Base-by-base conservation (phyloP, 495 filamentous ascomycete species). In the Darksidea phi region DNA sequence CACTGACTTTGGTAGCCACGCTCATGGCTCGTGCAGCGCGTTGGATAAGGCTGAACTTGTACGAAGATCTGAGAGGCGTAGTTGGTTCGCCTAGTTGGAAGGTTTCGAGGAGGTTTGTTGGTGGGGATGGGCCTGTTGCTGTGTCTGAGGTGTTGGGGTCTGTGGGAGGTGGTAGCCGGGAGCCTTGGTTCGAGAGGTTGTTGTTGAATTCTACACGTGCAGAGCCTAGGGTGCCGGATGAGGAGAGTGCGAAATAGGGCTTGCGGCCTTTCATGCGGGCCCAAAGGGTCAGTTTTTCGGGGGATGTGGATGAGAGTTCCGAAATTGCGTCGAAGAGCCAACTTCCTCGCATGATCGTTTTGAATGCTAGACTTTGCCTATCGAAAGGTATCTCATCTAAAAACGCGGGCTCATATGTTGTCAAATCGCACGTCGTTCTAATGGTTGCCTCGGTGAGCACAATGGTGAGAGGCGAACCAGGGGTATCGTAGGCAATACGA, bases 261-360 rank as follows among this genome's bases (percentile, higher is more conserved):
- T 83, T 80, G 20, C 71, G 76, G 18, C 84, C 79, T 18, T 80
- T 84, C 15, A 48, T 58, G 5, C 61, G 47, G 2, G 88, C 86
- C 8, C 80, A 79, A 24, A 95, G 79, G 48, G 81, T 86, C 6
- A 86, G 77, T 24, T 75, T 72, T 61, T 79, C 80, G 0, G 89
- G 90, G 36, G 73, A 80, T 12, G 89, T 86, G 0, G 87, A 85
- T n/a, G 84, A 83, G 5, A 97, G 81, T 72, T 97, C 91, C 18
- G 79, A 81, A 63, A 96, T 79, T n/a, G 88, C 86, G 71, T 96
- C 90, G 52, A 90, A 81, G 13, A 97, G 80, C 83, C 85, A 91
- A 54, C 82, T 81, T 32, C 88, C 83, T 54, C 88, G 86, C 86
- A 95, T 96, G 73, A 98, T 97, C 54, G 96, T 89, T 67, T 98